Percentiles rank a stretch among this genome's conserved stretches.
Conservation (phyloP, 2,329 filamentous ascomycete species). For the Ophiocordyceps camponoti-saundersi region DNA sequence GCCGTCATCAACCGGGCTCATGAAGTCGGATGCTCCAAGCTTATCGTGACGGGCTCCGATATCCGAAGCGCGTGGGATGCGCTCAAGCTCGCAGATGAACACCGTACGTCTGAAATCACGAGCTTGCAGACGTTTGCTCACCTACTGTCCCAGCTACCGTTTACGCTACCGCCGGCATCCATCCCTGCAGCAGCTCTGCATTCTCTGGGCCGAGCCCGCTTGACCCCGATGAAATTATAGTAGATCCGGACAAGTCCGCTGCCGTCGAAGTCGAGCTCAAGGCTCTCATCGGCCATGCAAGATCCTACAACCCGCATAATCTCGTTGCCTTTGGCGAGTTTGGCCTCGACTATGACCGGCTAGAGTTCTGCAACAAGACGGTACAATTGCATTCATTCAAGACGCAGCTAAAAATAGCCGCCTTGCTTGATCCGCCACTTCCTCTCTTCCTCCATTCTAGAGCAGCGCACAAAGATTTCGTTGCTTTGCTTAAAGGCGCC, state of each 20-base stretch:
- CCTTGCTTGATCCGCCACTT: constrained; percentile 50
- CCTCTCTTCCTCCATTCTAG: constrained; percentile 88
- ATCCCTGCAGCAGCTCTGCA: constrained; percentile 72
- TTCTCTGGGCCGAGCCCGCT: constrained; percentile 41
- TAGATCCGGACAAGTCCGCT: constrained; percentile 25
- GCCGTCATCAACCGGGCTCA: constrained; percentile 65
- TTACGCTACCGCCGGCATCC: constrained; percentile 83
- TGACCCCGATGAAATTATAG: constrained; percentile 29
- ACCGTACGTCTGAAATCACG: constrained; percentile 46
- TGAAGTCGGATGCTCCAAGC: constrained; percentile 66
- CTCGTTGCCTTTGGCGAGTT: constrained; percentile 85
- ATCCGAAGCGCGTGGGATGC: constrained; percentile 62
- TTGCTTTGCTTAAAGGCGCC: constrained; percentile 44
- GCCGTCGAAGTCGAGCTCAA: constrained; percentile 43
- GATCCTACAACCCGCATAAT: constrained; percentile 19
- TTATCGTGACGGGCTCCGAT: constrained; percentile 89
- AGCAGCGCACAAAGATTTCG: constrained; percentile 74
- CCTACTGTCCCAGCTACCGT: constrained; percentile 39
- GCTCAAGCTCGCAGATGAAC: constrained; percentile 52
- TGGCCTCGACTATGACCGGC: constrained; percentile 86
- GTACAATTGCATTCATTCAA: constrained; percentile 76
- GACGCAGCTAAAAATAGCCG: constrained; percentile 63
- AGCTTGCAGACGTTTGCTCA: not conserved
- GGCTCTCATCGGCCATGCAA: constrained; percentile 43
- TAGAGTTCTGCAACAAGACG: constrained; percentile 64